Conservation (phyloP, 805 yeast genomes). For the Metschnikowia picachoensis region DNA sequence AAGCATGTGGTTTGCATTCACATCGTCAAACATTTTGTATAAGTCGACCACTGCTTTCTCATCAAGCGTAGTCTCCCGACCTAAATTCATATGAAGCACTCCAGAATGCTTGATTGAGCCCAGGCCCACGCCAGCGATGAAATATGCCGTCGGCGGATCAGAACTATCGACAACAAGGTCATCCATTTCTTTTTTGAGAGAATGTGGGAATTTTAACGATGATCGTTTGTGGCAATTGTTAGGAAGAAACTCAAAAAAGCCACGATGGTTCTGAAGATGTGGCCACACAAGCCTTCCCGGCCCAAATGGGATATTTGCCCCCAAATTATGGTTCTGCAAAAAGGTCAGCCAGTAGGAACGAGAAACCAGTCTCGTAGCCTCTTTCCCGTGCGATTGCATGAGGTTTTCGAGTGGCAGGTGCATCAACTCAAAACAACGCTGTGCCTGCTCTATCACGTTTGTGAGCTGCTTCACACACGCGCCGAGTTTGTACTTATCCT, state of each 20-base stretch:
- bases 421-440: constrained; percentile 25
- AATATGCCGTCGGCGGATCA: constrained; percentile 22
- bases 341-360: constrained; percentile 30
- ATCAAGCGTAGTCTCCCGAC: constrained; percentile 4
- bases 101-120: constrained; percentile 31
- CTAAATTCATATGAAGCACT: constrained; percentile 19
- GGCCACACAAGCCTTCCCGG: constrained; percentile 31
- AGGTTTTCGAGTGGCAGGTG: constrained; percentile 24
- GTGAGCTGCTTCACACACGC: constrained; percentile 26
- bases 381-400: constrained; percentile 15
- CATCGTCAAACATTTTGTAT: constrained; percentile 32
- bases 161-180: constrained; percentile 8
- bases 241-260: constrained; percentile 33
- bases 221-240: constrained; percentile 27
- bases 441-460: constrained; percentile 20
- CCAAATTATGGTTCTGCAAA: constrained; percentile 23
- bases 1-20: constrained; percentile 23
- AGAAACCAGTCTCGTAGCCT: constrained; percentile 17
- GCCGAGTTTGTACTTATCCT: constrained; percentile 15
- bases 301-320: constrained; percentile 18
- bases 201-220: constrained; percentile 19
- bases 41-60: constrained; percentile 19
- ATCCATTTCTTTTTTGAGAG: constrained; percentile 20
- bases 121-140: constrained; percentile 27
- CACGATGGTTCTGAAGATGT: constrained; percentile 31